Evolutionary conservation across 108 stramenopile species (phyloP).

Genomic region (Fistulifera solaris): DNA sequence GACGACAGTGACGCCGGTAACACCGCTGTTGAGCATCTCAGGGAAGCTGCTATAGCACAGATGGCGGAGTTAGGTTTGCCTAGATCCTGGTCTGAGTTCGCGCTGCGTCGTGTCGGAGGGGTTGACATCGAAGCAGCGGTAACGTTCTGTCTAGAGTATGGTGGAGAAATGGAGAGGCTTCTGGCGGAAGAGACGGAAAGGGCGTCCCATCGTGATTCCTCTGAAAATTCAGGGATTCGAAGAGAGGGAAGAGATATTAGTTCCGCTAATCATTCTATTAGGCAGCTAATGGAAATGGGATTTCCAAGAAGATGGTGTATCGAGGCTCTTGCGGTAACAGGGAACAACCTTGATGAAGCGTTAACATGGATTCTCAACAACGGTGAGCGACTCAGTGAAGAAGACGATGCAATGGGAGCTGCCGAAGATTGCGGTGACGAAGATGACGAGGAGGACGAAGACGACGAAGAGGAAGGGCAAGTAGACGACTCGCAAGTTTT

Average conservation of each 20-base stretch:
- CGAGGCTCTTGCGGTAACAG: constrained; percentile 82
- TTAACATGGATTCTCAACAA: constrained; percentile 94
- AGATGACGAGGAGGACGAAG: constrained; percentile 10
- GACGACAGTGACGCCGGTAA: constrained; percentile 47
- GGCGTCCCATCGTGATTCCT: constrained; percentile 12
- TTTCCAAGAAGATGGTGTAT: constrained; percentile 91
- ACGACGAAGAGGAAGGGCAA: constrained; percentile 15
- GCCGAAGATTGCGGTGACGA: neutral
- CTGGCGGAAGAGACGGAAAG: constrained; percentile 65
- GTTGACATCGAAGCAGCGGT: constrained; percentile 91
- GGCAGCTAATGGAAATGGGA: constrained; percentile 93
- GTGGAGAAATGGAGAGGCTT: constrained; percentile 89
- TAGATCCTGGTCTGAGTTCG: constrained; percentile 76
- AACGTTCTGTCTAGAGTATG: constrained; percentile 90
- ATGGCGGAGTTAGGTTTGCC: constrained; percentile 85
- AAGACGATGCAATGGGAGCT: constrained; percentile 1
- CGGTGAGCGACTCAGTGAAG: constrained; percentile 56
- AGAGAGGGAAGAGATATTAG: constrained; percentile 19
- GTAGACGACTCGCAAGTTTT: constrained; percentile 18
- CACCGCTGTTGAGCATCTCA: constrained; percentile 48
- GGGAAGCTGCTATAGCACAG: constrained; percentile 80
- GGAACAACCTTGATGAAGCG: constrained; percentile 91
- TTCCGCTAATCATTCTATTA: constrained; percentile 47
- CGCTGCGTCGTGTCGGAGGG: constrained; percentile 78
- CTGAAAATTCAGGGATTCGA: constrained; percentile 28